phyloP scores from a whole-genome alignment of 345 rosid genomes.

The Acer negundo region DNA sequence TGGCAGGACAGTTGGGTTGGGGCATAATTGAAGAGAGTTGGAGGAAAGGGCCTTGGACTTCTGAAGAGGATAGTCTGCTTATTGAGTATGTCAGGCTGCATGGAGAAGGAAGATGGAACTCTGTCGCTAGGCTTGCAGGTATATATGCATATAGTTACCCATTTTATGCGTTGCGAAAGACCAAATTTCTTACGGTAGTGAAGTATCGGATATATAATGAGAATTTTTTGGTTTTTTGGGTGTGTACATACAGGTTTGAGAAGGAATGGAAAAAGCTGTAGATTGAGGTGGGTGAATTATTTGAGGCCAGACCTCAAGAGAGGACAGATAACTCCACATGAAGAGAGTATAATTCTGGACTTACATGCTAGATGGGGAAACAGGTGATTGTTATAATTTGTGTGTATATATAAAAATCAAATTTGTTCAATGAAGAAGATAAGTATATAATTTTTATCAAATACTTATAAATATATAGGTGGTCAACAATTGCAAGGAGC shows the following conservation, averaged over 20 bases:
- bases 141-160: neutral
- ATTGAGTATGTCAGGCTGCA: conserved; percentile 69
- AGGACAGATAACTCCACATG: conserved; percentile 91
- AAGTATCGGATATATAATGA: too few relatives aligned
- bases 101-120: conserved; percentile 95
- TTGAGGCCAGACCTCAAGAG: conserved; percentile 93
- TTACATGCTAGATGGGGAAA: conserved; percentile 94
- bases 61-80: conserved; percentile 83
- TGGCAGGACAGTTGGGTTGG: conserved; percentile 69
- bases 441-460: neutral
- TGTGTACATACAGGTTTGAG: conserved; percentile 49
- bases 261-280: conserved; percentile 93
- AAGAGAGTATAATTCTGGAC: conserved; percentile 79
- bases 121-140: conserved; percentile 86
- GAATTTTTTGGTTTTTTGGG: neutral
- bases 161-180: too few relatives aligned
- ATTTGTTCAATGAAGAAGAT: neutral
- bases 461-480: conserved; percentile 50
- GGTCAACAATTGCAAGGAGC: conserved; percentile 95
- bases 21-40: conserved; percentile 66
- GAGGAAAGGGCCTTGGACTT: conserved; percentile 98
- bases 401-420: neutral
- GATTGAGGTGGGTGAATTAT: conserved; percentile 95
- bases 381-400: conserved; percentile 42
- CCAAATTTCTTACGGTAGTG: too few relatives aligned